These are phyloP conservation scores for Mortierella sp. DNA, from an alignment of 371 early-diverging fungal species.

Conservation along the genomic window DNA sequence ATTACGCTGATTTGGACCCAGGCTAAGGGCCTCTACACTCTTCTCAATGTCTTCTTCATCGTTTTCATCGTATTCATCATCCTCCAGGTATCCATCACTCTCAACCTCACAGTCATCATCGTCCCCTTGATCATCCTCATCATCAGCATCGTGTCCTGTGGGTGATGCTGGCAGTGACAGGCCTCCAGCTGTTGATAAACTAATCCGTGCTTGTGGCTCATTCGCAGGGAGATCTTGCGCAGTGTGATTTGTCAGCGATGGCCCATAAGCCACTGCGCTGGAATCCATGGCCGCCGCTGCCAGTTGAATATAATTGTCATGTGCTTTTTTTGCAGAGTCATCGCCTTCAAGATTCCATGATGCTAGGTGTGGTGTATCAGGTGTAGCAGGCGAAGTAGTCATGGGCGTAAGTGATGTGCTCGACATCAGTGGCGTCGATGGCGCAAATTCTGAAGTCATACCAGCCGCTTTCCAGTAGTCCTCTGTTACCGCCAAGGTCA, in stretches of 20 bases:
- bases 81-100: constrained; percentile 36
- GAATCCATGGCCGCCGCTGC: constrained; percentile 9
- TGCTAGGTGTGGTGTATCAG: neutral
- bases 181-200: neutral
- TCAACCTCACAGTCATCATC: constrained; percentile 16
- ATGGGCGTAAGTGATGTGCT: neutral
- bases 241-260: constrained; percentile 17
- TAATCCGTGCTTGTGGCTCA: constrained; percentile 1
- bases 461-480: constrained; percentile 52
- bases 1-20: neutral
- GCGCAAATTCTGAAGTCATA: constrained; percentile 14
- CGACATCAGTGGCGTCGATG: neutral
- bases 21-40: neutral
- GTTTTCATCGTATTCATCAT: constrained; percentile 27
- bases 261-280: constrained; percentile 10
- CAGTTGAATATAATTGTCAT: constrained; percentile 1
- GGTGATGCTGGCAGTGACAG: constrained; percentile 19
- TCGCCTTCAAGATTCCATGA: neutral
- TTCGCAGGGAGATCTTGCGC: neutral
- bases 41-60: constrained; percentile 14
- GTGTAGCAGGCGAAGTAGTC: neutral
- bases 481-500: constrained; percentile 44
- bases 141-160: constrained; percentile 38
- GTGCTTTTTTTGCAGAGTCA: neutral
- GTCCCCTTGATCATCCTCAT: constrained; percentile 17